Evolutionary conservation across 768 basidiomycete genomes (phyloP).

Genomic region (Daedaleopsis sinensis): DNA sequence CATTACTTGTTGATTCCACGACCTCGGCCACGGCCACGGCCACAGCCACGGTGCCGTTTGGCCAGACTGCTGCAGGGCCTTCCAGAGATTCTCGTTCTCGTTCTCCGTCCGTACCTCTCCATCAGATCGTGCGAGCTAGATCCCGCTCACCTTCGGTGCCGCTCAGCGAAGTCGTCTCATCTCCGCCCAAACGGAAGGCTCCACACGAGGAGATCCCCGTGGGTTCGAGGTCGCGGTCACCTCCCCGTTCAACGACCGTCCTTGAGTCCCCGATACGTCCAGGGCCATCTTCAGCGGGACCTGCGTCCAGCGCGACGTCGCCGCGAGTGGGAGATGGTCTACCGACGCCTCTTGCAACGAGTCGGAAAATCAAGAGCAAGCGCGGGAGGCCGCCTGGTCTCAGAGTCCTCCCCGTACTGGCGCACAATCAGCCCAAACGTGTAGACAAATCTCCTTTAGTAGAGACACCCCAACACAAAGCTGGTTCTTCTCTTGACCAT

Average conservation of each 20-base stretch:
- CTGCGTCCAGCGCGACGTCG: neutral
- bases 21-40: neutral
- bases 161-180: neutral
- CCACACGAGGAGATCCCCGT: neutral
- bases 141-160: neutral
- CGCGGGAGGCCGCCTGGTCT: slow-evolving; percentile 22
- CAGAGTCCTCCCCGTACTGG: slow-evolving; percentile 11
- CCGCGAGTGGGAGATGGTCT: neutral
- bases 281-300: neutral
- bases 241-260: neutral
- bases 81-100: neutral
- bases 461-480: neutral
- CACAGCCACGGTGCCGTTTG: neutral
- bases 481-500: no score
- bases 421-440: neutral
- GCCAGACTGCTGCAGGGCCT: neutral
- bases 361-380: slow-evolving; percentile 7
- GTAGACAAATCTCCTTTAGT: neutral
- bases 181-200: neutral
- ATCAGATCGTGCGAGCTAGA: neutral
- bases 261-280: neutral
- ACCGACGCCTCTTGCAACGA: slow-evolving; percentile 10
- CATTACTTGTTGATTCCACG: neutral
- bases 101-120: neutral
- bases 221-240: neutral